Conservation (phyloP, 2,329 filamentous ascomycete genomes). For the Alternaria triticimaculans region DNA sequence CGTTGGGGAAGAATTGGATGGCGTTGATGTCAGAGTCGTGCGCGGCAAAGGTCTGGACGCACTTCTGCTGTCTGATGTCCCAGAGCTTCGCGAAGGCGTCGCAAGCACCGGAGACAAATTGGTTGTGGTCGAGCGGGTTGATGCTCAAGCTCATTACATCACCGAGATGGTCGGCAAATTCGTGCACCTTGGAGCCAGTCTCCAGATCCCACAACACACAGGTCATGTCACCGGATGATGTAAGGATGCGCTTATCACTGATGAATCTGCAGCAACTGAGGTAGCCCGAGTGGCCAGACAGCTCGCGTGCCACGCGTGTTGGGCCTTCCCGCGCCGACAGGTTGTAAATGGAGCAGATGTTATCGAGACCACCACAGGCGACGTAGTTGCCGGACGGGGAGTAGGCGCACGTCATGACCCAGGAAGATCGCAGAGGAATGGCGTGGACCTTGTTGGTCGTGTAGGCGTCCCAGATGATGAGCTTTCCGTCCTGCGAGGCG, state of each 20-base stretch:
- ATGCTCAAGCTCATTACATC: conserved; percentile 99
- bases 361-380: conserved; percentile 96
- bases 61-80: conserved; percentile 98
- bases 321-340: conserved; percentile 96
- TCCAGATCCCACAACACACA: conserved; percentile 99
- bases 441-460: conserved; percentile 99
- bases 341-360: conserved; percentile 99
- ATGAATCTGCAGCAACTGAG: conserved; percentile 98
- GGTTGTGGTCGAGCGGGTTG: conserved; percentile 98
- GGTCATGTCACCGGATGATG: conserved; percentile 98
- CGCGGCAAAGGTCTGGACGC: conserved; percentile 96
- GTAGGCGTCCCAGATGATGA: conserved; percentile 99
- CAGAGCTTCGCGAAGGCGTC: conserved; percentile 98
- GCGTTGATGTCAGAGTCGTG: conserved; percentile 99
- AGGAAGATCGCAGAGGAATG: conserved; percentile 94
- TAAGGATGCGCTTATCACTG: conserved; percentile 96
- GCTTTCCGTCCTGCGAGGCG: conserved; percentile 97
- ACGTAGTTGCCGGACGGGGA: conserved; percentile 98
- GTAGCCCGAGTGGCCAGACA: conserved; percentile 96
- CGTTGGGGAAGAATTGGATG: conserved; percentile 99
- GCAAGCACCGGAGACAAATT: conserved; percentile 98
- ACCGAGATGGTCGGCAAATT: conserved; percentile 97
- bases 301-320: conserved; percentile 90
- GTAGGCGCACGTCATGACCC: conserved; percentile 99
- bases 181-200: conserved; percentile 94